These are phyloP conservation scores for Arthroderma uncinatum DNA, from an alignment of 2,329 filamentous ascomycete species.

Conservation along the genomic window DNA sequence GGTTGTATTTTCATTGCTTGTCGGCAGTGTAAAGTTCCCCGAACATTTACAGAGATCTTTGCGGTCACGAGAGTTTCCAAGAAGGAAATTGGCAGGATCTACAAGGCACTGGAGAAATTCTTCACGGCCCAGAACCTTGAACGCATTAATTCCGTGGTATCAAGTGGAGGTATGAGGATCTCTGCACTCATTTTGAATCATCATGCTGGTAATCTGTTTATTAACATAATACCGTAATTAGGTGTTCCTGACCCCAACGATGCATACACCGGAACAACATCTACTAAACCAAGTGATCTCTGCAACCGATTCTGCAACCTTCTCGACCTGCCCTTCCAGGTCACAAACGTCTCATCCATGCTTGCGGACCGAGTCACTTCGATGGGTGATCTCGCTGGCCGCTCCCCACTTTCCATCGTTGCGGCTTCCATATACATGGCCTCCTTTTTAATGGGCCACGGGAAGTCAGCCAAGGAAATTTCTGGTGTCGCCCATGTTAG, in stretches of 20 bases:
- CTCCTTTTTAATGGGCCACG: slow-evolving; percentile 69
- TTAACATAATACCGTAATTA: slow-evolving; percentile 1
- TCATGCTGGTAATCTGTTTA: slow-evolving; percentile 8
- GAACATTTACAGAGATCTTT: slow-evolving; percentile 91
- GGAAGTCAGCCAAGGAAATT: slow-evolving; percentile 75
- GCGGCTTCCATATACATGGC: slow-evolving; percentile 97
- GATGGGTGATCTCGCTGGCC: slow-evolving; percentile 73
- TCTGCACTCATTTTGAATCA: slow-evolving; percentile 11
- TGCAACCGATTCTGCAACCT: slow-evolving; percentile 83
- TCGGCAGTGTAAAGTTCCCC: slow-evolving; percentile 72
- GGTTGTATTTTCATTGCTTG: slow-evolving; percentile 97
- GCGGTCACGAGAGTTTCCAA: slow-evolving; percentile 87
- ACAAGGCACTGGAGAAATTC: slow-evolving; percentile 86
- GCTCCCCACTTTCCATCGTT: slow-evolving; percentile 85
- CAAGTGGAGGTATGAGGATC: slow-evolving; percentile 44
- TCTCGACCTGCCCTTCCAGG: slow-evolving; percentile 61
- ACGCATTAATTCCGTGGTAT: slow-evolving; percentile 39
- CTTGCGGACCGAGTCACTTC: slow-evolving; percentile 67
- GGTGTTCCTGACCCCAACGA: slow-evolving; percentile 41
- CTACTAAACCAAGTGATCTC: slow-evolving; percentile 71
- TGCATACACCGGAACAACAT: slow-evolving; percentile 59
- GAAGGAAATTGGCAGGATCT: slow-evolving; percentile 93
- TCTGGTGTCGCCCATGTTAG: slow-evolving; percentile 76
- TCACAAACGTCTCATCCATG: slow-evolving; percentile 67
- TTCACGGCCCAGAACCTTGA: slow-evolving; percentile 61